phyloP scores from a whole-genome alignment of 768 basidiomycete species.

The Suillus bovinus region DNA sequence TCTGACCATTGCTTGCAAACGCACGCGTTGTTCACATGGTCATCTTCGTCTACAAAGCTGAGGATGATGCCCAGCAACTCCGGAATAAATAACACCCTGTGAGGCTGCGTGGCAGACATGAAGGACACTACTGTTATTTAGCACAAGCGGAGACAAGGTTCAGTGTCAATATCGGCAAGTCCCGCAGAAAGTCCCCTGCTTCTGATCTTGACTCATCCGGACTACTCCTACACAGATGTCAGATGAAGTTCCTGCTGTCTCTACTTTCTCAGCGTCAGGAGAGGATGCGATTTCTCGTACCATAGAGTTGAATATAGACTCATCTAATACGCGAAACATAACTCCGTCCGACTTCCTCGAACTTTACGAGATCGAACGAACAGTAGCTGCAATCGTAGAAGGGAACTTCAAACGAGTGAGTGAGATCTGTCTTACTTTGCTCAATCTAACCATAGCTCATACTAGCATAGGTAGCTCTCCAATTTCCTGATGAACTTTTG shows the following conservation, averaged over 20 bases:
- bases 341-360: constrained; percentile 48
- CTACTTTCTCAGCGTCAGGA: constrained; percentile 54
- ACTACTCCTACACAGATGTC: neutral
- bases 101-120: neutral
- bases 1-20: constrained; percentile 64
- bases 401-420: constrained; percentile 73
- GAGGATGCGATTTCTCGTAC: constrained; percentile 63
- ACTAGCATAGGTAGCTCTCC: constrained; percentile 70
- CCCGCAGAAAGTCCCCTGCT: neutral
- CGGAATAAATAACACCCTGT: constrained; percentile 50
- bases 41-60: constrained; percentile 40
- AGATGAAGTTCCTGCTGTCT: neutral
- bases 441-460: neutral
- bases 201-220: neutral
- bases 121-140: neutral
- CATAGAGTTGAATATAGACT: constrained; percentile 47
- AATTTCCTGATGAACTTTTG: constrained; percentile 94
- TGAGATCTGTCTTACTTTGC: neutral
- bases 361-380: constrained; percentile 76
- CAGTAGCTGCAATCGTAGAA: constrained; percentile 56
- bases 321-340: constrained; percentile 31
- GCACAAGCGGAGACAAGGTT: neutral
- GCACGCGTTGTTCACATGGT: constrained; percentile 46
- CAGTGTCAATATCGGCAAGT: neutral
- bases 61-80: constrained; percentile 63